Base-by-base conservation (phyloP, 352 stramenopile genomes). In the Saprolegnia diclina region DNA sequence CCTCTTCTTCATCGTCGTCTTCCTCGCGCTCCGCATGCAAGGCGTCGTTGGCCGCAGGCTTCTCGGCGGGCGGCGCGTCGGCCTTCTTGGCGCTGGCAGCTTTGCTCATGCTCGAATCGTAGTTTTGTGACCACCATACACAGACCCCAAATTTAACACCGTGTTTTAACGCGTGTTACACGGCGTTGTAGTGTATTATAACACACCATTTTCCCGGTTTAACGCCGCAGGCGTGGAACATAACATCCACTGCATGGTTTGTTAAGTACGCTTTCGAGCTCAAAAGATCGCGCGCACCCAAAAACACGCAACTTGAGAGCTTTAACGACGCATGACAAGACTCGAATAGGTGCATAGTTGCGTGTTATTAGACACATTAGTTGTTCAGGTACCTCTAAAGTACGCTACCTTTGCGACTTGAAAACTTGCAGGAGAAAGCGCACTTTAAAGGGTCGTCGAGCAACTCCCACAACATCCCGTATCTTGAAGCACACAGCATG, bases 1-100 rank as follows among this genome's bases (percentile, higher is more conserved):
- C 65, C 46, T 79, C 73, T 48, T 85, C 75, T 42, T 85, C 71
- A 46, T 89, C 76, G 24, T 81, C 75, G 37, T 80, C 73, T 37
- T 87, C 75, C 63, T 87, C 79, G 18, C 52, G 52, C 35, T 69
- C 63, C 10, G 61, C 24, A 21, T 69, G 42, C 38, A 40, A 38
- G 37, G n/a, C 5, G n/a, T 44, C 35, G n/a, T 69, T 45, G 7
- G 62, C 53, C 35, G 35, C 26, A 54, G 53, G 42, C 46, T 69
- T 69, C n/a, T 69, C 63, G n/a, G 14, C 44, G 16, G 16, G 22
- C 6, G 24, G 14, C 38, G 40, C 38, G 10, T 21, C 57, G 26
- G 38, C 38, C 16, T 48, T 45, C 11, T 38, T 22, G 55, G 35
- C 35, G 16, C 11, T 26, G 35, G 26, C 26, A 44, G n/a, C 35